These are phyloP conservation scores for Mitragyna speciosa DNA, from an alignment of 257 asterid genomes.

Conservation along the genomic window DNA sequence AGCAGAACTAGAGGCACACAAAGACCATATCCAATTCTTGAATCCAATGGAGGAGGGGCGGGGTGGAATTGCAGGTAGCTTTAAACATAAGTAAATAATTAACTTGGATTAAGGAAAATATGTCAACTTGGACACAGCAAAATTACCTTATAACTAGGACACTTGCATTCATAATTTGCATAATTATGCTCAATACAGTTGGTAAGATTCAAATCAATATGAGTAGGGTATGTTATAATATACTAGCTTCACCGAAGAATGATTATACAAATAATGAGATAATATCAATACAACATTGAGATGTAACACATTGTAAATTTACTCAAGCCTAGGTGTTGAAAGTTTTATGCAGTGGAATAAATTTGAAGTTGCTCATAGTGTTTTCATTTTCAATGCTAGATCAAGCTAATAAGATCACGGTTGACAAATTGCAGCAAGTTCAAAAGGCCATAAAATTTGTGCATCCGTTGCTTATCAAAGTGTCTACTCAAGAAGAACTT, in stretches of 20 bases:
- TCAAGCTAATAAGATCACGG: not conserved
- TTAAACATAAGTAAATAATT: no score
- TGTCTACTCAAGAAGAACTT: not conserved
- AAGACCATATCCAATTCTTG: not conserved
- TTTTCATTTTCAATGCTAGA: not conserved
- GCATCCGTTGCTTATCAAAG: not conserved
- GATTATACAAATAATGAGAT: not conserved
- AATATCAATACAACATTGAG: not conserved
- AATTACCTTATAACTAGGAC: no score
- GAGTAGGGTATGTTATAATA: not conserved
- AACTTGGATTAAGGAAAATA: no score
- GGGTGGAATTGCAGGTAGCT: not conserved
- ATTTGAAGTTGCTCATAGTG: no score
- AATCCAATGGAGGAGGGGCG: not conserved
- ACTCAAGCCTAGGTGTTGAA: not conserved
- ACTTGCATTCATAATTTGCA: not conserved
- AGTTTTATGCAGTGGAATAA: not conserved
- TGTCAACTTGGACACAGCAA: no score
- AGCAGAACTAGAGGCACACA: not conserved
- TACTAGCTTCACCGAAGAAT: not conserved
- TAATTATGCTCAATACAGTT: not conserved
- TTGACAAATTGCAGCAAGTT: not conserved
- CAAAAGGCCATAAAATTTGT: not conserved
- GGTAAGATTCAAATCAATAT: not conserved
- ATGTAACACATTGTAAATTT: not conserved